phyloP scores from a whole-genome alignment of 306 rosid genomes.

The Fagus crenata region DNA sequence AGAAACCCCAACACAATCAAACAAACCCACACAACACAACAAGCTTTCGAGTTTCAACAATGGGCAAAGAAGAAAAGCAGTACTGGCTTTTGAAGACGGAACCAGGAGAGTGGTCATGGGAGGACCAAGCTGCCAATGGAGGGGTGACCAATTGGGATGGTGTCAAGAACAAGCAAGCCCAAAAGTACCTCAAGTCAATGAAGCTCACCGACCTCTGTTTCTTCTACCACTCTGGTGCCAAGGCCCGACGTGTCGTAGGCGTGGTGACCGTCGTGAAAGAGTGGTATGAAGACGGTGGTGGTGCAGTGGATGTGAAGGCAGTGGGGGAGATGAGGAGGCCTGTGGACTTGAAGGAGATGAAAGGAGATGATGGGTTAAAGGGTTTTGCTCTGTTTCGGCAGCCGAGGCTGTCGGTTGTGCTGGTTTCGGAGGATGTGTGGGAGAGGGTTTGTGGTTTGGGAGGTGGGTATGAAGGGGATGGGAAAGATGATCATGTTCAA shows the following conservation, averaged over 20 bases:
- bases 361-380: constrained; percentile 41
- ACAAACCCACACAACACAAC: neutral
- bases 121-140: constrained; percentile 70
- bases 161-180: constrained; percentile 88
- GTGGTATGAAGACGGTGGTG: constrained; percentile 50
- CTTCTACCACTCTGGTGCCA: constrained; percentile 83
- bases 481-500: constrained; percentile 8
- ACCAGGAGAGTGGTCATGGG: constrained; percentile 90
- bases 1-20: neutral
- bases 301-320: constrained; percentile 66
- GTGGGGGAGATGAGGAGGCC: constrained; percentile 76
- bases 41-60: neutral
- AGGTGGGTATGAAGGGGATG: constrained; percentile 74
- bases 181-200: constrained; percentile 77
- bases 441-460: constrained; percentile 61
- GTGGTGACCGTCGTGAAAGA: constrained; percentile 61
- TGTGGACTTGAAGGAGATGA: constrained; percentile 80
- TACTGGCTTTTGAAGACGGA: constrained; percentile 79
- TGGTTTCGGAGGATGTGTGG: constrained; percentile 57
- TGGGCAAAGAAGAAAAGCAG: constrained; percentile 29
- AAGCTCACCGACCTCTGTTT: constrained; percentile 61
- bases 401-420: constrained; percentile 77
- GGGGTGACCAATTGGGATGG: constrained; percentile 86
- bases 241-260: constrained; percentile 74
- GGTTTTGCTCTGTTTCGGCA: constrained; percentile 64